Conservation (phyloP, 2,329 filamentous ascomycete species). For the Xylaria sp. region DNA sequence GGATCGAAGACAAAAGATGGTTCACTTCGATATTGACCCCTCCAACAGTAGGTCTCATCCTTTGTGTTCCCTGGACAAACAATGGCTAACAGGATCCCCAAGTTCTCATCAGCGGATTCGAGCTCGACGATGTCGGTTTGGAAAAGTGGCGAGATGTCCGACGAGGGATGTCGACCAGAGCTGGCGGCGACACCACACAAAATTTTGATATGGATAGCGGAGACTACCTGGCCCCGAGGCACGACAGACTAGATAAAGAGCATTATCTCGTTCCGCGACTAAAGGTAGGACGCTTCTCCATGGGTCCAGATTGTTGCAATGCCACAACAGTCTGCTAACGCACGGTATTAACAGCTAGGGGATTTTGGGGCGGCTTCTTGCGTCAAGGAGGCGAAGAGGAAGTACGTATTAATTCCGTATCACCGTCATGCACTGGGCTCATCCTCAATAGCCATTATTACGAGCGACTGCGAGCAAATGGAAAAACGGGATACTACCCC, state of each 20-base stretch:
- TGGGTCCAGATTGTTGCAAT: not conserved
- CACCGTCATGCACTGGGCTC: not conserved
- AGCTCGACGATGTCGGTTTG: constrained; percentile 2
- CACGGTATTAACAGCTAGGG: constrained; percentile 15
- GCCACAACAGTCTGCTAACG: not conserved
- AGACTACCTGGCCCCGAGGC: not conserved
- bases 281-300: constrained; percentile 11
- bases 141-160: constrained; percentile 1
- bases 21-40: constrained; percentile 27
- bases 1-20: constrained; percentile 21
- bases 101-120: constrained; percentile 22
- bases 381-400: constrained; percentile 21
- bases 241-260: constrained; percentile 7
- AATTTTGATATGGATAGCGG: no score
- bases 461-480: not conserved
- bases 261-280: constrained; percentile 18
- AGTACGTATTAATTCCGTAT: constrained; percentile 15
- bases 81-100: not conserved
- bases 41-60: constrained; percentile 20
- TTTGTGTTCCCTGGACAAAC: not conserved
- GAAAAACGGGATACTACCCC: constrained; percentile 12
- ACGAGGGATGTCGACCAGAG: not conserved
- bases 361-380: constrained; percentile 22
- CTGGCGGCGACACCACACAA: not conserved
- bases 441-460: constrained; percentile 21